Percentiles rank a stretch among this genome's conserved stretches.
phyloP scores from a whole-genome alignment of 805 yeast genomes.

The Priceomyces castillae region DNA sequence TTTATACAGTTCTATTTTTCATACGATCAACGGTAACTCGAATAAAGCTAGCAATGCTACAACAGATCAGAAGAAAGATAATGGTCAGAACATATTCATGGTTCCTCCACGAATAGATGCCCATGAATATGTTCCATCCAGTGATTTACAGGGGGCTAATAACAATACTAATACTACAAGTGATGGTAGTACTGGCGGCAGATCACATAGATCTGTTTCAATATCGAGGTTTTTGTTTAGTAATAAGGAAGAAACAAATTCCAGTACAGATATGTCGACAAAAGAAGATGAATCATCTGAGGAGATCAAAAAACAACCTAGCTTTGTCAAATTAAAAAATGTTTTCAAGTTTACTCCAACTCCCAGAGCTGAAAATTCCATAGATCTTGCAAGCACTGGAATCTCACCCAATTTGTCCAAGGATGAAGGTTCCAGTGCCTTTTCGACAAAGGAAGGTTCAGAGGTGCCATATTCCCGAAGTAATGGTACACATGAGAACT shows the following conservation, averaged over 20 bases:
- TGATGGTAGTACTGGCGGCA: conserved; percentile 1
- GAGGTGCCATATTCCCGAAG: not conserved
- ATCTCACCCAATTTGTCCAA: not conserved
- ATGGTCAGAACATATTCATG: not conserved
- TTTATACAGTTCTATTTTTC: conserved; percentile 3
- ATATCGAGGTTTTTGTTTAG: conserved; percentile 25
- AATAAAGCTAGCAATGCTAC: not conserved
- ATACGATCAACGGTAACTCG: not conserved
- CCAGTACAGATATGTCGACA: not conserved
- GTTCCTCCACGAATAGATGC: conserved; percentile 1
- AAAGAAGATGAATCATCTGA: conserved; percentile 11
- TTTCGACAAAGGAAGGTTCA: not conserved
- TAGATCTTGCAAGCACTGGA: not conserved
- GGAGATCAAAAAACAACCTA: conserved; percentile 16
- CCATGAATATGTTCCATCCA: not conserved
- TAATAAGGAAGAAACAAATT: conserved; percentile 13
- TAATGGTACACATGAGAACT: conserved; percentile 5
- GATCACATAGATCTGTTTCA: conserved; percentile 24
- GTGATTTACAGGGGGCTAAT: not conserved
- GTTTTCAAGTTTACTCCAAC: conserved; percentile 23
- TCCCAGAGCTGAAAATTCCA: conserved; percentile 4
- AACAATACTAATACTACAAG: not conserved
- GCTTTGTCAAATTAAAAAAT: conserved; percentile 27
- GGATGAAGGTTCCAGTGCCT: not conserved
- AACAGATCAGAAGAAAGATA: not conserved